A percentile compares a stretch with the other conserved stretches of the same genome.
These are phyloP conservation scores for Gossypium trilobum DNA, from an alignment of 441 rosid species.

Conservation along the genomic window DNA sequence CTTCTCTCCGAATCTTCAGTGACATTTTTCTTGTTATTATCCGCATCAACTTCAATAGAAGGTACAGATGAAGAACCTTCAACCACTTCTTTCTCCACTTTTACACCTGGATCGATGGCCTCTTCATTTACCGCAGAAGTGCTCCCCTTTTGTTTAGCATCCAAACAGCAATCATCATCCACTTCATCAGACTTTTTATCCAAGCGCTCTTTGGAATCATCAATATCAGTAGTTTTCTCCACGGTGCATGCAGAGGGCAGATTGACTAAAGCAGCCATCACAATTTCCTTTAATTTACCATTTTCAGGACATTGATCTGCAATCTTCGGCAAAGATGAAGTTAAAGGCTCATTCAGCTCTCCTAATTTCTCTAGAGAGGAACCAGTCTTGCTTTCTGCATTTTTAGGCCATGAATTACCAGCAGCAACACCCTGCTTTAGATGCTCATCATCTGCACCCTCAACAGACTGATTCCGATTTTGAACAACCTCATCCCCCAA, in stretches of 20 bases:
- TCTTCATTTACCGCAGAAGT: conserved; percentile 21
- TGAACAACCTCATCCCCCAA: conserved; percentile 25
- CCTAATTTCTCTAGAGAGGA: conserved; percentile 19
- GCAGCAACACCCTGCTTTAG: conserved; percentile 26
- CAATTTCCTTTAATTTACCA: conserved; percentile 32
- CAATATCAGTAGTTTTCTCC: conserved; percentile 25
- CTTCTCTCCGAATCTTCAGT: conserved; percentile 21
- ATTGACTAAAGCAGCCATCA: conserved; percentile 11
- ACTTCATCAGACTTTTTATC: conserved; percentile 25
- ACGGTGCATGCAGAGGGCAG: conserved; percentile 12
- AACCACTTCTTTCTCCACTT: conserved; percentile 24
- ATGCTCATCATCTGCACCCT: conserved; percentile 26
- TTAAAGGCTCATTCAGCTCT: conserved; percentile 27
- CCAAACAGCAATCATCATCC: conserved; percentile 21
- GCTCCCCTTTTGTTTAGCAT: conserved; percentile 18
- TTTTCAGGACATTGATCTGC: conserved; percentile 33
- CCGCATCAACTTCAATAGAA: conserved; percentile 21
- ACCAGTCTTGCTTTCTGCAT: conserved; percentile 22
- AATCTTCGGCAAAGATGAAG: conserved; percentile 35
- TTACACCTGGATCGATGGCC: conserved; percentile 21
- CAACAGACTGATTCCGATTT: conserved; percentile 26
- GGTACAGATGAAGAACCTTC: conserved; percentile 26
- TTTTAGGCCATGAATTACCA: conserved; percentile 20
- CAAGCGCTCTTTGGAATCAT: conserved; percentile 17
- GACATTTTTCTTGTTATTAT: conserved; percentile 23